Base-by-base conservation (phyloP, 495 filamentous ascomycete genomes). In the Daldinia loculata region DNA sequence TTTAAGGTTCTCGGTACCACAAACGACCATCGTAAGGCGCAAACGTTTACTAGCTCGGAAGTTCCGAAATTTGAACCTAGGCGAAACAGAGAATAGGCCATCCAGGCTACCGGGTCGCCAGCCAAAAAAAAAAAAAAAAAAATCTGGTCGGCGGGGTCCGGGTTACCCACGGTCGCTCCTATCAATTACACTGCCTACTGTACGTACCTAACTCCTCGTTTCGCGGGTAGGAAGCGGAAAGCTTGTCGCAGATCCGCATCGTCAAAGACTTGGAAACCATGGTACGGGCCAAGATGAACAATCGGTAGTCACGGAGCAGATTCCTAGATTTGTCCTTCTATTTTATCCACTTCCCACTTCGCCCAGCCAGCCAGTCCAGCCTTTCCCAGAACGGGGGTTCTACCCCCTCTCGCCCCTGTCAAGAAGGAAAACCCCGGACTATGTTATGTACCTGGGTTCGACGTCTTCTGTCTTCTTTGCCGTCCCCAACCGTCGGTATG, bases 31-130 rank as follows among this genome's bases (percentile, higher is more conserved):
- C 19, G 17, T n/a, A 43, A 19, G 36, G 56, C 19, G n/a, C 15
- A 48, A 67, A 55, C 34, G 50, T 39, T 63, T 52, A 67, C 69
- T 22, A 56, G 38, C 24, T 48, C 19, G 56, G 69, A 63, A 62
- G 36, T 53, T 61, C 59, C 52, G 53, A 62, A 32, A 53, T 53
- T 58, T 22, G n/a, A 6, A 56, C 38, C 65, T 65, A 66, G 61
- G 34, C 57, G 19, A 60, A 73, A 63, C 41, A 3, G 43, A 66
- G 66, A 58, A 41, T 61, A 61, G 57, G 22, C 22, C 52, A 73
- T 22, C 70, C 70, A 73, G 43, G 57, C 61, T 68, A 59, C 61
- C 70, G 70, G 70, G 70, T 73, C 70, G 29, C 14, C 26, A 34
- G n/a, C 34, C 0, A 41, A 34, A 36, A 39, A 22, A 32, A 14